Conservation (phyloP, 1,139 yeast species). For the Scheffersomyces insectosa region DNA sequence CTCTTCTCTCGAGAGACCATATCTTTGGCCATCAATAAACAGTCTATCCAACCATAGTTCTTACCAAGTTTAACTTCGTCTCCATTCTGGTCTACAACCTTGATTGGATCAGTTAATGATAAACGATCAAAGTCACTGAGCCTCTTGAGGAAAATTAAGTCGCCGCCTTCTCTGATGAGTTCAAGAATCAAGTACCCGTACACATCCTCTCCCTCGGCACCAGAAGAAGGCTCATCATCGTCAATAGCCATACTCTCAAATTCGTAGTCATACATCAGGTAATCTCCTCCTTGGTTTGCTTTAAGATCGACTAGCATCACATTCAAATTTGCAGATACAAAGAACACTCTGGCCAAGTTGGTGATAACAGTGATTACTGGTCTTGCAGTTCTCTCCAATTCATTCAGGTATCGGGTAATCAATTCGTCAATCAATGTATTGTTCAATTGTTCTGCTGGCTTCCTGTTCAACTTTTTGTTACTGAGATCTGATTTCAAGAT, state of each 20-base stretch:
- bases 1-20: constrained; percentile 26
- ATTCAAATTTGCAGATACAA: constrained; percentile 36
- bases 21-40: constrained; percentile 45
- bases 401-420: constrained; percentile 38
- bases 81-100: constrained; percentile 39
- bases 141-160: constrained; percentile 58
- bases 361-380: constrained; percentile 53
- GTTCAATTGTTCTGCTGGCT: constrained; percentile 27
- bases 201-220: constrained; percentile 27
- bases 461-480: constrained; percentile 23
- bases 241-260: constrained; percentile 46
- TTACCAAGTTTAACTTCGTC: constrained; percentile 36
- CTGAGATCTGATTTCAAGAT: constrained; percentile 39
- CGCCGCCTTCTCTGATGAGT: constrained; percentile 54
- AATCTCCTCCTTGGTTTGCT: constrained; percentile 56
- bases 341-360: constrained; percentile 45
- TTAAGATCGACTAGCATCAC: constrained; percentile 47
- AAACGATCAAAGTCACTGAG: constrained; percentile 24
- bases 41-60: constrained; percentile 48
- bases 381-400: constrained; percentile 33
- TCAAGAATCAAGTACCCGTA: constrained; percentile 69
- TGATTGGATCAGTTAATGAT: constrained; percentile 30
- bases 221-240: constrained; percentile 31
- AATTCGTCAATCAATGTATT: constrained; percentile 41
- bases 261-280: constrained; percentile 79